Evolutionary conservation across 352 stramenopile species (phyloP).

Genomic region (Phytophthora aleatoria): DNA sequence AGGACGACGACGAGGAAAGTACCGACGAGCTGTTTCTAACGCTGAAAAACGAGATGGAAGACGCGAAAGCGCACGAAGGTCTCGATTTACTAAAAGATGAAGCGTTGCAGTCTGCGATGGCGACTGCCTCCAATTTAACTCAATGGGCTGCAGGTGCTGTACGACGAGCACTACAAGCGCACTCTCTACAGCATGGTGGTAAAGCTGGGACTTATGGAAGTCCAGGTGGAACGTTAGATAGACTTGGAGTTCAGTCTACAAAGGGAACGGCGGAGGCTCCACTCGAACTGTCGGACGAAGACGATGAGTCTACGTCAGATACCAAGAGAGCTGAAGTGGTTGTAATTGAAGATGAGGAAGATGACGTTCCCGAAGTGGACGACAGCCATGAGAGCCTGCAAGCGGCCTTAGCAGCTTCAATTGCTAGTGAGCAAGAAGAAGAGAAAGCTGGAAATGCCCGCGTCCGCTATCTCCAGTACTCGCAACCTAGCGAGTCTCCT

Average conservation of each 20-base stretch:
- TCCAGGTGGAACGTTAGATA: constrained; percentile 3
- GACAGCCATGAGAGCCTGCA: constrained; percentile 39
- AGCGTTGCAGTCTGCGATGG: constrained; percentile 76
- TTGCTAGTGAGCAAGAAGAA: constrained; percentile 35
- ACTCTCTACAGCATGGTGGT: constrained; percentile 52
- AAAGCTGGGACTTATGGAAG: constrained; percentile 16
- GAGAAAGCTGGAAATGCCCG: constrained; percentile 17
- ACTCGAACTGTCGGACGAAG: constrained; percentile 23
- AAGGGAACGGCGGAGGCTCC: constrained; percentile 18
- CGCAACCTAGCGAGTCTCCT: constrained; percentile 16
- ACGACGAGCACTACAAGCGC: constrained; percentile 65
- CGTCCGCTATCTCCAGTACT: constrained; percentile 58
- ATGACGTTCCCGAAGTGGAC: constrained; percentile 13
- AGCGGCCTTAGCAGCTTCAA: constrained; percentile 39
- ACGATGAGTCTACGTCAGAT: constrained; percentile 14
- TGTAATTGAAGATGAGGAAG: constrained; percentile 39
- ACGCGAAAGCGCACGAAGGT: constrained; percentile 72
- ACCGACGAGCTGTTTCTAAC: constrained; percentile 58
- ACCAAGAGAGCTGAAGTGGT: constrained; percentile 15
- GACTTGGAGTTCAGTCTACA: neutral
- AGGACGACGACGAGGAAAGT: constrained; percentile 24
- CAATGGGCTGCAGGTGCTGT: constrained; percentile 88
- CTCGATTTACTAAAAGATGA: constrained; percentile 65
- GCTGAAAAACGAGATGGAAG: constrained; percentile 73
- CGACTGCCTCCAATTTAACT: constrained; percentile 86